Evolutionary conservation across 148 eudicot species (phyloP).

Genomic region (Chenopodium quinoa): DNA sequence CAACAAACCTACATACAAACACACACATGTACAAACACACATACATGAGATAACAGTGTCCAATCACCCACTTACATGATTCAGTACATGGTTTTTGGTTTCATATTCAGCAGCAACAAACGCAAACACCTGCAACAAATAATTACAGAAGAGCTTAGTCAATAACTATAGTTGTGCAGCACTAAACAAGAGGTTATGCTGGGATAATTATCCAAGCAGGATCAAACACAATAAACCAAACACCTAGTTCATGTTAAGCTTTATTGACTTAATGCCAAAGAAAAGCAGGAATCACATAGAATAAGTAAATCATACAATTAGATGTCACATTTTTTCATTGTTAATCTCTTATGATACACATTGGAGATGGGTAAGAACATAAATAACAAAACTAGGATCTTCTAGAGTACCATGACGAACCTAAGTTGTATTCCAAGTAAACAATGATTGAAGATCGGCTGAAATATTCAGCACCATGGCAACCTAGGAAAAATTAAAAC

Average conservation of each 20-base stretch:
- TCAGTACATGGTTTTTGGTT: slow-evolving; percentile 65
- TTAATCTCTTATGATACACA: neutral
- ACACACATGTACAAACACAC: too few species aligned
- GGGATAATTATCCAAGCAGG: neutral
- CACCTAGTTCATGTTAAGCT: too few species aligned
- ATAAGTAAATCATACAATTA: neutral
- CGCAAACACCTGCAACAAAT: slow-evolving; percentile 69
- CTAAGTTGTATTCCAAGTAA: slow-evolving; percentile 97
- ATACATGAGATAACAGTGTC: neutral
- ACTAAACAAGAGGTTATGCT: neutral
- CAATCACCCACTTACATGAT: slow-evolving; percentile 54
- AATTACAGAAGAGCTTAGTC: slow-evolving; percentile 10
- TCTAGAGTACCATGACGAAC: slow-evolving; percentile 29
- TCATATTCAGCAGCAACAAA: slow-evolving; percentile 92
- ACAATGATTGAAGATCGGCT: slow-evolving; percentile 73
- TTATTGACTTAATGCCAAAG: neutral
- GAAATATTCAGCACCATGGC: slow-evolving; percentile 62
- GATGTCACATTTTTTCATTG: neutral
- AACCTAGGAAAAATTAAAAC: slow-evolving; percentile 41
- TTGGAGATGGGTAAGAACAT: neutral
- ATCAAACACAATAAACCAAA: neutral
- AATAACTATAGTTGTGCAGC: neutral
- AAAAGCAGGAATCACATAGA: neutral
- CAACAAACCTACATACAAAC: too few species aligned
- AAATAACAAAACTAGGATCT: neutral